Base-by-base conservation (phyloP, 768 basidiomycete species). In the Mycena alexandri region DNA sequence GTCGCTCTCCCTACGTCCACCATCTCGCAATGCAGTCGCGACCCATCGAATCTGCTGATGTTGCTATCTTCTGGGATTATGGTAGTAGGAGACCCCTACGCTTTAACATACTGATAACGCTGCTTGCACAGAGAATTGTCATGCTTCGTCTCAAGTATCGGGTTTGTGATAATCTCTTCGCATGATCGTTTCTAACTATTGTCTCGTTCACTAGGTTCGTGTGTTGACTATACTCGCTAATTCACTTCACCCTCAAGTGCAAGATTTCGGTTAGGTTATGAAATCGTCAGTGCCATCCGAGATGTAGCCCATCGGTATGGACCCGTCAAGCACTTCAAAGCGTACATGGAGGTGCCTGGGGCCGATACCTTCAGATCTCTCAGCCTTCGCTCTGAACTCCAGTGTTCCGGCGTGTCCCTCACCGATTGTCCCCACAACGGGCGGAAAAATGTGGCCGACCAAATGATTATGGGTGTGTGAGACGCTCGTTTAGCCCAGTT, bases 331-430 rank as follows among this genome's bases (percentile, higher is more conserved):
- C 72, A 79, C 0, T 88, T 90, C 81, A 87, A 84, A 72, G 87
- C 87, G 17, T 90, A 90, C 74, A 75, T 86, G 43, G 83, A 87
- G 69, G 66, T 84, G n/a, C 79, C 86, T 6, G 79, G 83, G 2
- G 67, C 70, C 19, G 65, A 71, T 16, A 67, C 68, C 12, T 38
- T 75, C 29, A 84, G 82, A 70, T 79, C 80, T 22, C 71, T 77
- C 41, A 63, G 53, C 41, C 73, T 84, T 25, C 81, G 82, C 34
- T 84, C 84, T 1, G 84, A 86, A 65, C 78, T 87, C 10, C 84
- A 85, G 59, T 77, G 78, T 2, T 85, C 84, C 42, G 86, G 85
- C 11, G 83, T 86, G 5, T 82, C 84, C 8, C 63, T 86, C 47
- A 80, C 73, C 10, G 78, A 81, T 59, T 80, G 76, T 53, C 78